Percentiles rank a stretch among this genome's conserved stretches.
These are phyloP conservation scores for Starmerella vaccinii DNA, from an alignment of 805 yeast genomes.

Conservation along the genomic window DNA sequence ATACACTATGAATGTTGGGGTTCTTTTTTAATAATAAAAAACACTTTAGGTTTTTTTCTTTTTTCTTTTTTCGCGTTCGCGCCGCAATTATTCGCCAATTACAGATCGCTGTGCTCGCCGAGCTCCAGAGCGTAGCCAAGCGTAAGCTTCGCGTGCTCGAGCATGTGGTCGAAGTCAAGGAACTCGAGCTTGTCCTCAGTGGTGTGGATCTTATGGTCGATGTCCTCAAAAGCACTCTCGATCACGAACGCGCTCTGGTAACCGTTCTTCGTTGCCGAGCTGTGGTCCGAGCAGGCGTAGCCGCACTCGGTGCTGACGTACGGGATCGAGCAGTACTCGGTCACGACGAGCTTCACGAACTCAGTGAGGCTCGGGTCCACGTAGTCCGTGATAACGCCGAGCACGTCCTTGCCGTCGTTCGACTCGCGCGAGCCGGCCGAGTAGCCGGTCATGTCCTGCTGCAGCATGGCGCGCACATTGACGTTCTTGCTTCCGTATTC, in stretches of 20 bases:
- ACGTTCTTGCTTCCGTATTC: slow-evolving; percentile 39
- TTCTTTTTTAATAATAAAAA: no score
- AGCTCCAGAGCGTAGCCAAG: slow-evolving; percentile 60
- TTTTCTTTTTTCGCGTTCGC: no score
- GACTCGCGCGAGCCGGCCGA: slow-evolving; percentile 35
- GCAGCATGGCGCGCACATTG: slow-evolving; percentile 71
- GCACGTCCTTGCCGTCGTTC: slow-evolving; percentile 45
- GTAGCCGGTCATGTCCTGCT: slow-evolving; percentile 91
- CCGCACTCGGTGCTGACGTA: slow-evolving; percentile 74
- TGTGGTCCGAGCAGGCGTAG: slow-evolving; percentile 89
- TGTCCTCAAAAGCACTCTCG: slow-evolving; percentile 58
- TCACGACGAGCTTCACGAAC: slow-evolving; percentile 53
- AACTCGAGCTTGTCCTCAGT: slow-evolving; percentile 71
- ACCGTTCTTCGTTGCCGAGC: slow-evolving; percentile 73
- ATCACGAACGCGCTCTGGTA: slow-evolving; percentile 75
- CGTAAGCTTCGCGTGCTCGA: slow-evolving; percentile 69
- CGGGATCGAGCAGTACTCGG: slow-evolving; percentile 54
- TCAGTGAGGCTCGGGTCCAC: slow-evolving; percentile 45
- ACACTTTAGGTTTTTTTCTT: no score
- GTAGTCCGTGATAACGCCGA: slow-evolving; percentile 74
- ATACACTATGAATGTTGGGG: no score
- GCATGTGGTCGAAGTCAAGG: slow-evolving; percentile 66
- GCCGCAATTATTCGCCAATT: no score
- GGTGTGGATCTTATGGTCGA: slow-evolving; percentile 61
- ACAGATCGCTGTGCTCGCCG: slow-evolving; percentile 27